Evolutionary conservation across 2,329 filamentous ascomycete genomes (phyloP).

Genomic region (Xylariaceae sp.): DNA sequence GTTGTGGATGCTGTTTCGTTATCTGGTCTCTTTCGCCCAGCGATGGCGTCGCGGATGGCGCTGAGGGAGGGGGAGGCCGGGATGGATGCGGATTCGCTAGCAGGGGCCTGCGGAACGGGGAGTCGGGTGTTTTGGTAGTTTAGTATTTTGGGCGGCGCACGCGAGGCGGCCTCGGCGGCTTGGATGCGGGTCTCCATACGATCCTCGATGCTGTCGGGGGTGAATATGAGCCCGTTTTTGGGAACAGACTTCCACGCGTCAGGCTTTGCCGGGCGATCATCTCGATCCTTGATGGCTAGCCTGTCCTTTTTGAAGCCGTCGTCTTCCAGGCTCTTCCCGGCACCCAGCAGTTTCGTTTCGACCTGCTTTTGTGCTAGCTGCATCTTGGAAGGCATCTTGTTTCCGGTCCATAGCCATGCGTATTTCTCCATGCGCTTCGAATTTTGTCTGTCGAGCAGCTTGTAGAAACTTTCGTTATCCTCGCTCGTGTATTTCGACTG

Average conservation of each 20-base stretch:
- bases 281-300: slow-evolving; percentile 59
- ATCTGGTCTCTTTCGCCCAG: slow-evolving; percentile 59
- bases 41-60: slow-evolving; percentile 76
- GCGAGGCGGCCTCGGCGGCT: slow-evolving; percentile 62
- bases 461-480: slow-evolving; percentile 96
- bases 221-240: slow-evolving; percentile 84
- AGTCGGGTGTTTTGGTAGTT: slow-evolving; percentile 80
- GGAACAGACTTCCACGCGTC: slow-evolving; percentile 70
- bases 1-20: slow-evolving; percentile 56
- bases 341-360: slow-evolving; percentile 46
- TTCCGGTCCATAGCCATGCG: slow-evolving; percentile 81
- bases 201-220: slow-evolving; percentile 59
- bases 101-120: slow-evolving; percentile 42
- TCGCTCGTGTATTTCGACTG: slow-evolving; percentile 94
- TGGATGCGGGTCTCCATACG: slow-evolving; percentile 58
- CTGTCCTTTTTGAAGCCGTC: slow-evolving; percentile 54
- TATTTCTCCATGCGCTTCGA: slow-evolving; percentile 77
- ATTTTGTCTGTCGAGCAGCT: slow-evolving; percentile 85
- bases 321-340: slow-evolving; percentile 42
- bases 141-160: slow-evolving; percentile 70
- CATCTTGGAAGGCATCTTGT: slow-evolving; percentile 79
- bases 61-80: slow-evolving; percentile 80
- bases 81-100: slow-evolving; percentile 36
- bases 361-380: slow-evolving; percentile 63
- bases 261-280: slow-evolving; percentile 68